Percentiles rank a stretch among this genome's conserved stretches.
phyloP scores from a whole-genome alignment of 2,329 filamentous ascomycete genomes.

The Ascosphaera acerosa region DNA sequence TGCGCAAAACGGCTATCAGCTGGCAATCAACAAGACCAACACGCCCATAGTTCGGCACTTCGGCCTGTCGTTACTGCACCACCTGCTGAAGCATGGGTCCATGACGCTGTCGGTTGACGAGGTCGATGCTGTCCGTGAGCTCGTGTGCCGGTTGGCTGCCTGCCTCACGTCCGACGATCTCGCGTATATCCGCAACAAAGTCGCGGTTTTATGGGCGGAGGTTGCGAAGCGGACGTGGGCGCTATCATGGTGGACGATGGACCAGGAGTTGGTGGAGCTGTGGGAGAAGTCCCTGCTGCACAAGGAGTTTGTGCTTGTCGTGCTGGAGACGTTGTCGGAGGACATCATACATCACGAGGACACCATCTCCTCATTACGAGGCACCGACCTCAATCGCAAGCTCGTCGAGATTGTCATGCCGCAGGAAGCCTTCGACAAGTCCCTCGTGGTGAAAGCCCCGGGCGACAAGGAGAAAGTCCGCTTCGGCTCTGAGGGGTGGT shows the following conservation, averaged over 20 bases:
- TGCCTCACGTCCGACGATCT: constrained; percentile 47
- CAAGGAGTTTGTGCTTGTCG: constrained; percentile 67
- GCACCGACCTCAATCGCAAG: constrained; percentile 61
- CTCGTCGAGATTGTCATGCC: constrained; percentile 90
- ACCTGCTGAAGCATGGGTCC: constrained; percentile 70
- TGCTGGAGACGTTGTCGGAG: constrained; percentile 79
- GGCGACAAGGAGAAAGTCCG: constrained; percentile 41
- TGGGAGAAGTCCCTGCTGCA: constrained; percentile 42
- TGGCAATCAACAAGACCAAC: constrained; percentile 52
- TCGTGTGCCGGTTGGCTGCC: constrained; percentile 57
- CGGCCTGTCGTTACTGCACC: constrained; percentile 72
- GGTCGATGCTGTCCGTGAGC: constrained; percentile 40
- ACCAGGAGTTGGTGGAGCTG: constrained; percentile 50
- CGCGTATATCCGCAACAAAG: constrained; percentile 70
- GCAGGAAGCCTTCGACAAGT: constrained; percentile 42
- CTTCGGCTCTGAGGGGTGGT: constrained; percentile 65
- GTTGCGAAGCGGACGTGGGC: constrained; percentile 82
- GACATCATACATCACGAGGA: constrained; percentile 88
- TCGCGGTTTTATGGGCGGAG: constrained; percentile 84
- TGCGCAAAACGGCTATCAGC: constrained; percentile 57
- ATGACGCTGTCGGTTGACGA: constrained; percentile 45
- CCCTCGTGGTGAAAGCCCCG: constrained; percentile 47
- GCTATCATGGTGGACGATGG: constrained; percentile 89
- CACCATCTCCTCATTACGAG: constrained; percentile 55
- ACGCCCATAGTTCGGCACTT: constrained; percentile 74